Conservation (phyloP, 768 basidiomycete species). For the Zangia roseola region DNA sequence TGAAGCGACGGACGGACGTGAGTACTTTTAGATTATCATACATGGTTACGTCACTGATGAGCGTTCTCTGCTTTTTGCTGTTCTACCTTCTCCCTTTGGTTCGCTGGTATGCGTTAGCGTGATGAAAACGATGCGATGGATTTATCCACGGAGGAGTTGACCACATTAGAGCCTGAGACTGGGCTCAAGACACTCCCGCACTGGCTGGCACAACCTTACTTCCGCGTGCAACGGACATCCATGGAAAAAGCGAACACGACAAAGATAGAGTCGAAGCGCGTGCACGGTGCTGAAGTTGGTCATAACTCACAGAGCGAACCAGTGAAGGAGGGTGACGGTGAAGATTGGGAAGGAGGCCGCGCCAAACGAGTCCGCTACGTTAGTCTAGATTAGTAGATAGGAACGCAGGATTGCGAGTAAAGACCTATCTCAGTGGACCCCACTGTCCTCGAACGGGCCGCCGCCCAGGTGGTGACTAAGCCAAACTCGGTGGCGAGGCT, state of each 20-base stretch:
- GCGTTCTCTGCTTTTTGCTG: not conserved
- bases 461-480: slow-evolving; percentile 28
- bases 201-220: slow-evolving; percentile 74
- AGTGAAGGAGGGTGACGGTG: not conserved
- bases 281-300: not conserved
- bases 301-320: not conserved
- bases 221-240: slow-evolving; percentile 24
- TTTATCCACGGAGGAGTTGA: slow-evolving; percentile 35
- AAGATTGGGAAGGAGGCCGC: not conserved
- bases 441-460: too few species aligned
- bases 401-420: too few species aligned
- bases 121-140: slow-evolving; percentile 42
- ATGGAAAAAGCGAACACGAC: not conserved
- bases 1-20: slow-evolving; percentile 59
- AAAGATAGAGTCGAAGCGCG: slow-evolving; percentile 9
- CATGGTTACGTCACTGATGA: not conserved
- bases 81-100: too few species aligned
- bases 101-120: slow-evolving; percentile 37
- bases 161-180: slow-evolving; percentile 43
- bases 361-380: slow-evolving; percentile 4
- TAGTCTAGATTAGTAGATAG: not conserved
- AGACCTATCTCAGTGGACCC: too few species aligned
- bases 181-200: slow-evolving; percentile 58
- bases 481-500: slow-evolving; percentile 15
- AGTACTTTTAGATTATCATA: slow-evolving; percentile 20